A percentile compares a stretch with the other conserved stretches of the same genome.
phyloP scores from a whole-genome alignment of 805 yeast species.

The Wickerhamiella cacticola region DNA sequence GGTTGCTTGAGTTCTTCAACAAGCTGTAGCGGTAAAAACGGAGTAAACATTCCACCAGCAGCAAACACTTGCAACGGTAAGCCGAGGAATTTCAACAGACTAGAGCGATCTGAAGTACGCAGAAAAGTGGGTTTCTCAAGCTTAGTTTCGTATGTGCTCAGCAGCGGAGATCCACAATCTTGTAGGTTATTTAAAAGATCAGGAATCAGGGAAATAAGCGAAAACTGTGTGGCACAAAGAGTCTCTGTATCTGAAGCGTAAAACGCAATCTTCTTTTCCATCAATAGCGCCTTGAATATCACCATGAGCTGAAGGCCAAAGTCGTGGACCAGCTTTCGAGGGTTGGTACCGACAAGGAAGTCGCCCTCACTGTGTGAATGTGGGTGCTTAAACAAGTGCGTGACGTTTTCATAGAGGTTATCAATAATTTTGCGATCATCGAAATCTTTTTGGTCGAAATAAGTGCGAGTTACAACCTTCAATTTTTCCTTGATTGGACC shows the following conservation, averaged over 20 bases:
- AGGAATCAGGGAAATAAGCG: slow-evolving; percentile 73
- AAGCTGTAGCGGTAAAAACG: slow-evolving; percentile 91
- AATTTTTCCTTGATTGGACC: slow-evolving; percentile 77
- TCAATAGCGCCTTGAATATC: slow-evolving; percentile 61
- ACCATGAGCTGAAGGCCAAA: slow-evolving; percentile 50
- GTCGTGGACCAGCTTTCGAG: slow-evolving; percentile 49
- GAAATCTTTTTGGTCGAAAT: slow-evolving; percentile 70
- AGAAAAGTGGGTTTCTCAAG: slow-evolving; percentile 52
- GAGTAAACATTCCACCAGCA: slow-evolving; percentile 77
- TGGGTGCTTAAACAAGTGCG: slow-evolving; percentile 26
- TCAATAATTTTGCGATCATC: slow-evolving; percentile 56
- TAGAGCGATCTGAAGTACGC: slow-evolving; percentile 63
- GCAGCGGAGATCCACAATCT: slow-evolving; percentile 67
- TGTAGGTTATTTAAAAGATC: slow-evolving; percentile 58
- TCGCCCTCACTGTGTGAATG: slow-evolving; percentile 40
- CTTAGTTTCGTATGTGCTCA: slow-evolving; percentile 42
- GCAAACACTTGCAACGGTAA: slow-evolving; percentile 80
- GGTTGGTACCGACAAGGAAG: slow-evolving; percentile 58
- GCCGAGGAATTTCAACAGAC: slow-evolving; percentile 71
- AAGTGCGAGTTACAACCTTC: slow-evolving; percentile 77
- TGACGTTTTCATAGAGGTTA: slow-evolving; percentile 52
- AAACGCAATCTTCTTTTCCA: slow-evolving; percentile 63
- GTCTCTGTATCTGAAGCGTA: slow-evolving; percentile 71
- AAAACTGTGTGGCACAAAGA: slow-evolving; percentile 71
- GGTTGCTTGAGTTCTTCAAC: slow-evolving; percentile 53